Evolutionary conservation across 305 asterid species (phyloP).

Genomic region (Fraxinus xanthoxyloides): DNA sequence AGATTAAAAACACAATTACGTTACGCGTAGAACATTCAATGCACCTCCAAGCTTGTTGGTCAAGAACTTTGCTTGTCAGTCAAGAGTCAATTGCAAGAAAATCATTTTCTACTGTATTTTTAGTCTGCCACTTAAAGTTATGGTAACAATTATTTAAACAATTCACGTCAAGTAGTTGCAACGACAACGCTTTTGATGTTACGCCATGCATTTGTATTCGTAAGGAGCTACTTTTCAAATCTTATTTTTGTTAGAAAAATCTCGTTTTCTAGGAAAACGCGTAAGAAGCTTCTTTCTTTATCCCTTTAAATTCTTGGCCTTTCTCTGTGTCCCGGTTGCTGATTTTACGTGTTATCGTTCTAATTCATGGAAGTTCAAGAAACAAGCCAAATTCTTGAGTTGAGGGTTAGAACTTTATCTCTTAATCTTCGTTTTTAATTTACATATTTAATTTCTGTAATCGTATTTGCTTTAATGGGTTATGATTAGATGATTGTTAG

Average conservation of each 20-base stretch:
- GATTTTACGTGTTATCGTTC: neutral
- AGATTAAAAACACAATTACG: neutral
- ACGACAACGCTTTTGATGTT: neutral
- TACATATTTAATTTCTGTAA: neutral
- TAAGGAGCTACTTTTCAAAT: too few relatives aligned
- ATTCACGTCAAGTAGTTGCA: neutral
- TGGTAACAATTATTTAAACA: neutral
- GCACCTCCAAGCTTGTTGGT: neutral
- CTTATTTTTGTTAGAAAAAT: neutral
- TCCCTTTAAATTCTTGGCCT: neutral
- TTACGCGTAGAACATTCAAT: neutral
- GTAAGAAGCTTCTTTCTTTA: conserved; percentile 2
- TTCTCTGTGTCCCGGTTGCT: neutral
- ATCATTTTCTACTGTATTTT: neutral
- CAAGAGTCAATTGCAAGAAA: neutral
- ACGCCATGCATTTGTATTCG: neutral
- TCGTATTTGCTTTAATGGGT: neutral
- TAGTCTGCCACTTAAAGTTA: neutral
- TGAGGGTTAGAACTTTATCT: neutral
- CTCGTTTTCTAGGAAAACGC: conserved; percentile 23
- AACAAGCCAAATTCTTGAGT: conserved; percentile 20
- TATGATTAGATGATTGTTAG: neutral
- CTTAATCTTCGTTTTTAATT: neutral
- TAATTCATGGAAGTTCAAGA: conserved; percentile 20
- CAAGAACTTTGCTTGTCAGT: neutral